Base-by-base conservation (phyloP, 805 yeast species). In the Dipodascus albidus region DNA sequence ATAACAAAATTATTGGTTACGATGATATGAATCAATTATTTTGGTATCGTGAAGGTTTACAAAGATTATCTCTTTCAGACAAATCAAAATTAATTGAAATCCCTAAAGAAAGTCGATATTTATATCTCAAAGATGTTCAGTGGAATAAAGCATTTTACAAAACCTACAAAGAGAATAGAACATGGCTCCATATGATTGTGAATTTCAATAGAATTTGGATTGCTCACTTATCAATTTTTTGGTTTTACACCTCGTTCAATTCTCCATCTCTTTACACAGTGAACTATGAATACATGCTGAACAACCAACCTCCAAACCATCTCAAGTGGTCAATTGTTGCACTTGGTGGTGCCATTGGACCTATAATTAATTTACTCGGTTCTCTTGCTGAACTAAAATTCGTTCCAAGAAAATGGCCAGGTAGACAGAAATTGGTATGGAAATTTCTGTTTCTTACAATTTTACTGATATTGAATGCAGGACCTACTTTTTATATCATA, bases 11-110 rank as follows among this genome's bases (percentile, higher is more conserved):
- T 2, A 81, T 88, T 55, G 96, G 96, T 0, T 88, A 88, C 66
- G 96, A 88, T 69, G 96, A 88, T 66, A 81, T 88, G 66, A 88
- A 88, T 64, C 96, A 88, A 62, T 70, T 85, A 41, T 88, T 88
- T 63, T 88, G 96, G 96, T 81, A 84, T 60, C 74, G 80, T 2
- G 76, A 80, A 56, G 88, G 93, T 0, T 70, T 88, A 52, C 80
- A 79, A 57, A 74, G 75, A 51, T 74, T 88, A 19, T 67, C 69
- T 1, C 63, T 84, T 31, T 61, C 67, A 2, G 74, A 74, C 47
- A 71, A 75, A 4, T 73, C 73, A 49, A 64, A 65, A 2, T 67
- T 86, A 22, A 76, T 86, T 67, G 79, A 77, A 55, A 63, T 77
- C 33, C 77, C 79, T 1, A 71, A 80, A 0, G 64, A 70, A 20